phyloP scores from a whole-genome alignment of 257 asterid species.

The Hygrophila difformis region DNA sequence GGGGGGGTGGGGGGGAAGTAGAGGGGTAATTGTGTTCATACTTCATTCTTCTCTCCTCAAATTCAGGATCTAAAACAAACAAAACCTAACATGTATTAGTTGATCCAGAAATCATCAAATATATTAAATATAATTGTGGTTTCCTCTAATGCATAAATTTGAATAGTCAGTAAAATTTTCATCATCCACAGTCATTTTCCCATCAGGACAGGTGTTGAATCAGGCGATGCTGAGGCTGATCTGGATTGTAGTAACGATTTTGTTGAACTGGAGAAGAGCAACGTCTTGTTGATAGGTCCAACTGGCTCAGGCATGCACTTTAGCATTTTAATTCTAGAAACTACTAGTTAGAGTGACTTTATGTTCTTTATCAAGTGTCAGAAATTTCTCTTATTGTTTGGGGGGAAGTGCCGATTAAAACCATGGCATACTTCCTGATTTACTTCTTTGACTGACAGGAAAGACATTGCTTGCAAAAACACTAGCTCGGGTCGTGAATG shows the following conservation, averaged over 20 bases:
- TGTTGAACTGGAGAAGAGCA: constrained; percentile 95
- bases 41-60: no score
- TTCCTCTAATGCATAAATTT: constrained; percentile 7
- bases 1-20: no score
- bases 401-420: no score
- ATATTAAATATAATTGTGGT: neutral
- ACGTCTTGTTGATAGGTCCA: constrained; percentile 86
- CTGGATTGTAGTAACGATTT: constrained; percentile 32
- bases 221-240: constrained; percentile 25
- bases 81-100: no score
- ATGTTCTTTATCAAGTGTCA: constrained; percentile 8
- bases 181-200: constrained; percentile 12
- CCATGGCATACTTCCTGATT: constrained; percentile 25
- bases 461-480: constrained; percentile 98
- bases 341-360: constrained; percentile 4
- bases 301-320: constrained; percentile 80
- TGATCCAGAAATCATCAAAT: neutral
- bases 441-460: constrained; percentile 68
- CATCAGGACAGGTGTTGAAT: constrained; percentile 41
- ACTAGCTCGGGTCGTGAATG: constrained; percentile 82
- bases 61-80: no score
- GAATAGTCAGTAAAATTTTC: constrained; percentile 9
- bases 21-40: no score
- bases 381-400: constrained; percentile 3
- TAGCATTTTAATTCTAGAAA: constrained; percentile 13